These are phyloP conservation scores for Phytophthora rubi DNA, from an alignment of 352 stramenopile species.

Conservation along the genomic window DNA sequence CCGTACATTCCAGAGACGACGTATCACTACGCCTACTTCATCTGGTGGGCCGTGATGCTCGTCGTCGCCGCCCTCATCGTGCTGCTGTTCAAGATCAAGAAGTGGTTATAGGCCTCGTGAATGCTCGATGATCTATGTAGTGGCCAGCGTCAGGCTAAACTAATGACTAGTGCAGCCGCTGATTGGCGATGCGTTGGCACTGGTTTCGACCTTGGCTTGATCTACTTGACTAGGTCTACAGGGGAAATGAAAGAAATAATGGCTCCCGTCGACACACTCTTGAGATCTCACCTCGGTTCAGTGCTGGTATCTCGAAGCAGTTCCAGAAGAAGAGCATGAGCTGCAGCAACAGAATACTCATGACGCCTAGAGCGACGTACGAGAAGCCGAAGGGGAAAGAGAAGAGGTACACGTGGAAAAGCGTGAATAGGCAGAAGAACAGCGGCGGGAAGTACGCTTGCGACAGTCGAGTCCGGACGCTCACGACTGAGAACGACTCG, in stretches of 20 bases:
- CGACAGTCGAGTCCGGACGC: slow-evolving; percentile 72
- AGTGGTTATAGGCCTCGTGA: slow-evolving; percentile 32
- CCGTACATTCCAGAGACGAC: slow-evolving; percentile 72
- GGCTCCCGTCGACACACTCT: slow-evolving; percentile 33
- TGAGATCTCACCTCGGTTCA: slow-evolving; percentile 55
- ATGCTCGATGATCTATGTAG: background rate
- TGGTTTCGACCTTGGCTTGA: background rate
- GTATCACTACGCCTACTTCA: slow-evolving; percentile 64
- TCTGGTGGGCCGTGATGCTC: slow-evolving; percentile 69
- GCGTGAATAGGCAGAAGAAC: slow-evolving; percentile 94
- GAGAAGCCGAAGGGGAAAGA: slow-evolving; percentile 94
- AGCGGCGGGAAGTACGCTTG: slow-evolving; percentile 88
- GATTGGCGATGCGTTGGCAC: background rate
- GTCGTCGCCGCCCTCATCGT: slow-evolving; percentile 38
- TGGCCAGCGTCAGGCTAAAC: background rate
- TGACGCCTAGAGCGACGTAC: slow-evolving; percentile 80
- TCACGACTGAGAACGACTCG: slow-evolving; percentile 92
- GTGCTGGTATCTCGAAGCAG: slow-evolving; percentile 68
- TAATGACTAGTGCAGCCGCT: background rate
- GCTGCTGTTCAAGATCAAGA: slow-evolving; percentile 61
- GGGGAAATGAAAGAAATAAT: slow-evolving; percentile 31
- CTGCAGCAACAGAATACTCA: slow-evolving; percentile 48
- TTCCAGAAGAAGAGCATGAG: slow-evolving; percentile 80
- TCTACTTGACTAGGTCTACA: background rate
- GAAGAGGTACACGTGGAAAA: slow-evolving; percentile 97